These are phyloP conservation scores for Cladophialophora immunda DNA, from an alignment of 2,329 filamentous ascomycete species.

Conservation along the genomic window DNA sequence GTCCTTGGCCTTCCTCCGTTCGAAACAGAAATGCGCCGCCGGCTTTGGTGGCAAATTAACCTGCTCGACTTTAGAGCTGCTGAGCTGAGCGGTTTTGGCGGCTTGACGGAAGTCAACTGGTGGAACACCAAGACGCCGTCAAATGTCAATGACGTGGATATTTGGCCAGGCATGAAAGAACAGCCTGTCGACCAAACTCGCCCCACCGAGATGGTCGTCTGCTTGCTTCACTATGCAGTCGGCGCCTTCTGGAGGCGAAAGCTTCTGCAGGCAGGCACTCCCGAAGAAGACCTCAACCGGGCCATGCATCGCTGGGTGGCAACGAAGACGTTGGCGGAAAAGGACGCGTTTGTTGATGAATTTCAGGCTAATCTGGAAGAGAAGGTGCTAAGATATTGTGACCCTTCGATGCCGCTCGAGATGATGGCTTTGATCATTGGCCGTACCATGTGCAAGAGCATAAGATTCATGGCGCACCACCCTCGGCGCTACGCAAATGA, in stretches of 20 bases:
- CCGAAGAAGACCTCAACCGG: slow-evolving; percentile 10
- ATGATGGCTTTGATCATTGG: slow-evolving; percentile 54
- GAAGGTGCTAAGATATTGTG: slow-evolving; percentile 62
- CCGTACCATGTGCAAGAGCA: slow-evolving; percentile 51
- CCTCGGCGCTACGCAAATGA: slow-evolving; percentile 46
- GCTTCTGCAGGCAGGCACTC: slow-evolving; percentile 7
- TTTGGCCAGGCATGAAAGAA: slow-evolving; percentile 50
- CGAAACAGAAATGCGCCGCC: slow-evolving; percentile 49
- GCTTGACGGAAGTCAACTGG: slow-evolving; percentile 32
- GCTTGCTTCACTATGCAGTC: slow-evolving; percentile 70
- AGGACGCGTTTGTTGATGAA: slow-evolving; percentile 46
- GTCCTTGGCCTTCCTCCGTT: slow-evolving; percentile 61
- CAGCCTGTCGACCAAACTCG: slow-evolving; percentile 42
- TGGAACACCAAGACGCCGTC: slow-evolving; percentile 55
- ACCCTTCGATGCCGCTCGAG: slow-evolving; percentile 57
- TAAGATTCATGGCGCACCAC: slow-evolving; percentile 56
- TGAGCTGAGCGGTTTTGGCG: slow-evolving; percentile 41
- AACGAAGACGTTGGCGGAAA: slow-evolving; percentile 44
- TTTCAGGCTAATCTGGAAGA: slow-evolving; percentile 62
- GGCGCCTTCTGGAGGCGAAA: slow-evolving; percentile 57
- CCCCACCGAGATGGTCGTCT: slow-evolving; percentile 60
- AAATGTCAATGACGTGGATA: slow-evolving; percentile 55
- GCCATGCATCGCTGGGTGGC: slow-evolving; percentile 26
- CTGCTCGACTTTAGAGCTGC: slow-evolving; percentile 55
- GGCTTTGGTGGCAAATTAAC: slow-evolving; percentile 48